These are phyloP conservation scores for Sechiopsis laciniata DNA, from an alignment of 306 rosid species.

Conservation along the genomic window DNA sequence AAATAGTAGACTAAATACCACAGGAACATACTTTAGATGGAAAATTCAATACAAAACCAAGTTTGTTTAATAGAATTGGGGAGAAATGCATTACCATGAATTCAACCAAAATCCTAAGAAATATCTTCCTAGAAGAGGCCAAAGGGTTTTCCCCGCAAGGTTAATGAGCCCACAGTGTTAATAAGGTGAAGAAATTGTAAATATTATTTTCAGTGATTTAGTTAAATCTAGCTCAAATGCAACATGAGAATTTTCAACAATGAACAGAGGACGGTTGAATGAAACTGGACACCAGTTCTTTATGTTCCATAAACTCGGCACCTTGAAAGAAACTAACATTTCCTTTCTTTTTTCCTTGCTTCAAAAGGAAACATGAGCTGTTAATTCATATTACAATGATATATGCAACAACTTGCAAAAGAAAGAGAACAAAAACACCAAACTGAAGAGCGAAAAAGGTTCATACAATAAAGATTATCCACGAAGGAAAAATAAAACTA, in stretches of 20 bases:
- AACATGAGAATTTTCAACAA: neutral
- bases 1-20: neutral
- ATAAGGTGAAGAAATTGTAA: neutral
- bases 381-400: neutral
- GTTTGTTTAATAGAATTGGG: neutral
- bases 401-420: neutral
- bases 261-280: neutral
- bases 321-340: neutral
- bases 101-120: neutral
- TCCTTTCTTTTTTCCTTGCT: neutral
- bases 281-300: neutral
- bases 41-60: neutral
- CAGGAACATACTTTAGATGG: neutral
- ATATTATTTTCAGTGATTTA: neutral
- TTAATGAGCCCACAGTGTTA: neutral
- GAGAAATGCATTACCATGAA: neutral
- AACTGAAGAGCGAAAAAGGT: neutral
- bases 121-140: constrained; percentile 7
- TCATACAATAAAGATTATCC: neutral
- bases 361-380: neutral
- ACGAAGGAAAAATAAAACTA: neutral
- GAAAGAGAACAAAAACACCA: neutral
- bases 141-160: neutral
- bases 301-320: neutral
- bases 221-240: neutral